phyloP scores from a whole-genome alignment of 1,284 basidiomycete genomes.

The Irpex sp. region DNA sequence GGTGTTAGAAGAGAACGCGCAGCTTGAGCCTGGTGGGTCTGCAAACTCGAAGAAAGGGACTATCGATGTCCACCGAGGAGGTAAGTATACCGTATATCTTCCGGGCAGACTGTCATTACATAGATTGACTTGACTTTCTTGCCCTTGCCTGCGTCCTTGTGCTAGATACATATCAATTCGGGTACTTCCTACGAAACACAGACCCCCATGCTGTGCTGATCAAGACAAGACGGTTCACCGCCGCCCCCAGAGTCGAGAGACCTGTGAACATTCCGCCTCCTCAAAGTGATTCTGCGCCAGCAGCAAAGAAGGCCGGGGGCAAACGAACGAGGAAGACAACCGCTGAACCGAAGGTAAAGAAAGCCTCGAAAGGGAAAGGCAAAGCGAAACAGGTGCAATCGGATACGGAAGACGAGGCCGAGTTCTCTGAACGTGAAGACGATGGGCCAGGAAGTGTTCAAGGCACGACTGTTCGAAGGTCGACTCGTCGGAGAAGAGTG shows the following conservation, averaged over 20 bases:
- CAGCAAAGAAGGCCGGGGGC: constrained; percentile 15
- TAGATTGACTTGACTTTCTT: too few relatives aligned
- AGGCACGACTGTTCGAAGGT: constrained; percentile 12
- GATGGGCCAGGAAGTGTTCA: constrained; percentile 14
- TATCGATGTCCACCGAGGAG: constrained; percentile 71
- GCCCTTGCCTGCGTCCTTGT: constrained; percentile 4
- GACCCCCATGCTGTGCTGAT: constrained; percentile 68
- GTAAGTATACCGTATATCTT: constrained; percentile 27
- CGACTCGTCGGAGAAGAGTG: constrained; percentile 17
- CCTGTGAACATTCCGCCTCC: constrained; percentile 5
- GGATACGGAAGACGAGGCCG: constrained; percentile 21
- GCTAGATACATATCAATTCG: constrained; percentile 72
- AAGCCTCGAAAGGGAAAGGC: neutral
- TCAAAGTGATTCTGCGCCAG: neutral
- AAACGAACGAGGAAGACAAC: constrained; percentile 22
- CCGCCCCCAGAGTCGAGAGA: constrained; percentile 29
- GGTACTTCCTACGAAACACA: constrained; percentile 72
- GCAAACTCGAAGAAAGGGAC: constrained; percentile 50
- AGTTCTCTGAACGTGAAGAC: constrained; percentile 22
- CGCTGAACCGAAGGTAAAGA: neutral
- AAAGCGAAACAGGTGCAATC: neutral
- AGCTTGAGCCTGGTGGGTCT: constrained; percentile 21
- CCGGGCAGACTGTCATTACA: too few relatives aligned
- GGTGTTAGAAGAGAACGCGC: constrained; percentile 46
- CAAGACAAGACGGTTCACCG: constrained; percentile 59